Base-by-base conservation (phyloP, 495 filamentous ascomycete genomes). In the Apiosordaria backusii region DNA sequence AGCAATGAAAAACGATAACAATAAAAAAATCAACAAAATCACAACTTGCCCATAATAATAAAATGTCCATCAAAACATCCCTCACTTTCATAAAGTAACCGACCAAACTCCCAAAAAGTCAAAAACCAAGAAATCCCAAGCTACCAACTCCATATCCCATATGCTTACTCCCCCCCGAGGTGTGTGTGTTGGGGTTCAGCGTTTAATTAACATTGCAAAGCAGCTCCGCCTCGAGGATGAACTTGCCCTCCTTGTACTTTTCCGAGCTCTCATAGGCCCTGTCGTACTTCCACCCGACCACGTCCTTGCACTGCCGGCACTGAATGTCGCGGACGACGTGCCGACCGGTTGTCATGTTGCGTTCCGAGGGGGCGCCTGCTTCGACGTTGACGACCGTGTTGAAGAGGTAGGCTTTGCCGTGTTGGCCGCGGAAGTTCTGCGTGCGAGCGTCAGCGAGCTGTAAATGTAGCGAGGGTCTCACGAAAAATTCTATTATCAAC, bases 241-340 rank as follows among this genome's bases (percentile, higher is more conserved):
- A 99, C 79, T 97, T 97, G 52, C 92, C 93, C 81, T 99, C 95
- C 81, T 99, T 99, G 79, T 99, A 99, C 81, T 97, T 97, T 85
- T 99, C 94, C 65, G 81, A 86, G 57, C 79, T 71, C 84, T 99
- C 95, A 73, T 88, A 97, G 27, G 95, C 95, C 79, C 96, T 96
- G 78, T 99, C 95, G 80, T 99, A 99, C 80, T 97, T 99, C 95
- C 95, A 99, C 24, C 95, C 95, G 62, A 99, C 95, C 59, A 89
- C 90, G 75, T 91, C 89, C 70, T 88, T 89, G 87, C 95, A 99
- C 79, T 94, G 89, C 61, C 88, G 82, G 80, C 95, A 99, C 52
- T 77, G 77, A 71, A 99, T 97, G 77, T 99, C 95, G 58, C 96
- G 88, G 53, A 99, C 95, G 40, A 97, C 83, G 76, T 99, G 95